Percentiles rank a stretch among this genome's conserved stretches.
Conservation (phyloP, 148 eudicot genomes). For the Arbutus unedo region DNA sequence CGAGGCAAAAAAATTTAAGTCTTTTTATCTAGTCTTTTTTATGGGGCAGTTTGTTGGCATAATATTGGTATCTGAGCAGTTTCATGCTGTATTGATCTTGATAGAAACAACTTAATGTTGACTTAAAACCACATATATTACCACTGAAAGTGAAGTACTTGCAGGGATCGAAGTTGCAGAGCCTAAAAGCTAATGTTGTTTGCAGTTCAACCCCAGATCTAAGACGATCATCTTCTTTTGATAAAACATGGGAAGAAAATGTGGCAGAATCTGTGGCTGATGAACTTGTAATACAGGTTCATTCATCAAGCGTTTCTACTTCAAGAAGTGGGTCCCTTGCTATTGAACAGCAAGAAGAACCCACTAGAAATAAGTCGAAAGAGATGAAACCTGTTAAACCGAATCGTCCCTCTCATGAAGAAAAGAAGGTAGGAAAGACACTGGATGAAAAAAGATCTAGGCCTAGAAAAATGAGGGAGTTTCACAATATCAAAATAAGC, state of each 20-base stretch:
- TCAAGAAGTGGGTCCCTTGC: constrained; percentile 40
- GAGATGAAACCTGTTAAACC: constrained; percentile 61
- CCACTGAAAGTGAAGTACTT: neutral
- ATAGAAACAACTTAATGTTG: neutral
- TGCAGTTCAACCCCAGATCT: constrained; percentile 56
- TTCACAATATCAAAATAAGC: constrained; percentile 91
- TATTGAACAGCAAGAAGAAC: constrained; percentile 67
- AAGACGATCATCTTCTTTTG: constrained; percentile 85
- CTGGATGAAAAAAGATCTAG: constrained; percentile 73
- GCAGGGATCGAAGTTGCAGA: constrained; percentile 60
- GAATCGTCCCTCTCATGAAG: constrained; percentile 90
- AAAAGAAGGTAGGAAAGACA: constrained; percentile 75
- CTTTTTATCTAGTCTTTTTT: too few relatives aligned
- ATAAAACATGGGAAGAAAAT: constrained; percentile 87
- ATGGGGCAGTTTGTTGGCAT: constrained; percentile 12
- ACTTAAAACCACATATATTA: neutral
- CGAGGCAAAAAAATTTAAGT: too few relatives aligned
- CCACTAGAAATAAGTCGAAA: constrained; percentile 53
- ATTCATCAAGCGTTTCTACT: constrained; percentile 44
- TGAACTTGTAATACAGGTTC: constrained; percentile 71
- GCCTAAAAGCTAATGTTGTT: constrained; percentile 39
- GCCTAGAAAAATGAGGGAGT: constrained; percentile 82
- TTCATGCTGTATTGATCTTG: neutral
- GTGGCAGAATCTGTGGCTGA: constrained; percentile 85
- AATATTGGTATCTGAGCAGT: neutral